Percentiles rank a stretch among this genome's conserved stretches.
Conservation (phyloP, 495 filamentous ascomycete genomes). For the Neurospora sp. region DNA sequence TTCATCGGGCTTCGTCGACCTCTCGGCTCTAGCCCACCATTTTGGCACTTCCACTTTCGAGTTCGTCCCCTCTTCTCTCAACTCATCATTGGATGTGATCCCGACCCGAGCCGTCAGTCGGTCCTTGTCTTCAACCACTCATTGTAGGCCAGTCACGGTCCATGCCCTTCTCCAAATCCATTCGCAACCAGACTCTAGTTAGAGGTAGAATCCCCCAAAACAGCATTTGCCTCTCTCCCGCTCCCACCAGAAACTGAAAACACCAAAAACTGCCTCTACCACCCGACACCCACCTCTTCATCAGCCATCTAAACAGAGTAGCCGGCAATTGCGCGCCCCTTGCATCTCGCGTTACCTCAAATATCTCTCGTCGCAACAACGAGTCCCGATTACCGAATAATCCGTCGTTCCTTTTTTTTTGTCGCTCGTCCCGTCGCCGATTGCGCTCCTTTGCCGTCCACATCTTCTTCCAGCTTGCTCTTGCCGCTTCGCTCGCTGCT, state of each 20-base stretch:
- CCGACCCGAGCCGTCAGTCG: neutral
- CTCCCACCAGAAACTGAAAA: neutral
- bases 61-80: neutral
- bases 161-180: neutral
- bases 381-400: neutral
- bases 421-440: neutral
- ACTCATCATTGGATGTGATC: neutral
- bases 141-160: neutral
- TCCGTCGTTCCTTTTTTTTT: neutral
- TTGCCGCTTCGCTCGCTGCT: neutral
- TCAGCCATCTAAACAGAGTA: neutral
- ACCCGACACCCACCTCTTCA: neutral
- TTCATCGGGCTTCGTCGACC: neutral
- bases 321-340: neutral
- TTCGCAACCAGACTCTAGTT: neutral
- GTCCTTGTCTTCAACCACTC: neutral
- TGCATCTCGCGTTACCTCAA: neutral
- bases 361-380: neutral
- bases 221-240: neutral
- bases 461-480: neutral
- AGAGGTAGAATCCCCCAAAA: neutral
- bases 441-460: neutral
- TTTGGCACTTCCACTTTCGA: conserved; percentile 10
- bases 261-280: neutral
- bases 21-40: conserved; percentile 11